A percentile compares a stretch with the other conserved stretches of the same genome.
Conservation (phyloP, 257 asterid species). For the Rhazya stricta region DNA sequence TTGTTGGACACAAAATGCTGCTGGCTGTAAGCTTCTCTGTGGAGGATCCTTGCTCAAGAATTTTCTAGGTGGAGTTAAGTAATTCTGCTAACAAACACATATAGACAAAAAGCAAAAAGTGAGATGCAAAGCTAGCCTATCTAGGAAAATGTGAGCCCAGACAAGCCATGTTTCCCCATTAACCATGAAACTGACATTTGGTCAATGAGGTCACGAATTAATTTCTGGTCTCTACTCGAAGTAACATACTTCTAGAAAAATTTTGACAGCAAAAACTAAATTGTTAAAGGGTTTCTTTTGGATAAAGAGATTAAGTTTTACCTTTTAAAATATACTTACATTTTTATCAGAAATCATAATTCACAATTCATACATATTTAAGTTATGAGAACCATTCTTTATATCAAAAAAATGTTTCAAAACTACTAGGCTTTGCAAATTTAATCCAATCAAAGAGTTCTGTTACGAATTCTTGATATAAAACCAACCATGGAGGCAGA, state of each 20-base stretch:
- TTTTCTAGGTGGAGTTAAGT: not conserved
- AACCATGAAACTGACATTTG: constrained; percentile 4
- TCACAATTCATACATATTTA: not conserved
- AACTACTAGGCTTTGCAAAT: not conserved
- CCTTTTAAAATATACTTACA: not conserved
- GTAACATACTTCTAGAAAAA: not conserved
- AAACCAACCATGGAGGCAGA: too few relatives aligned
- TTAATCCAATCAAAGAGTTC: not conserved
- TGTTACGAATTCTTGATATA: not conserved
- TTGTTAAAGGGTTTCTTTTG: not conserved
- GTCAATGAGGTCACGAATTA: not conserved
- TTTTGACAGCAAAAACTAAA: not conserved
- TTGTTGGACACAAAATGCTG: not conserved
- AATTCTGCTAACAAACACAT: not conserved
- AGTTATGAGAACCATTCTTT: not conserved
- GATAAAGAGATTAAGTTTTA: not conserved
- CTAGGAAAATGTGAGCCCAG: not conserved
- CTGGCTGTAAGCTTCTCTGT: not conserved
- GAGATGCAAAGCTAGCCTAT: not conserved
- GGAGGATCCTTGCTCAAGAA: not conserved
- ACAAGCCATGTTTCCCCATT: not conserved
- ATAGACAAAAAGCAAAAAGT: not conserved
- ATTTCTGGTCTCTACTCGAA: not conserved
- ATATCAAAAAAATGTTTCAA: not conserved
- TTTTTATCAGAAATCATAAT: not conserved